Conservation (phyloP, 2,329 filamentous ascomycete species). For the Alternaria triticina region DNA sequence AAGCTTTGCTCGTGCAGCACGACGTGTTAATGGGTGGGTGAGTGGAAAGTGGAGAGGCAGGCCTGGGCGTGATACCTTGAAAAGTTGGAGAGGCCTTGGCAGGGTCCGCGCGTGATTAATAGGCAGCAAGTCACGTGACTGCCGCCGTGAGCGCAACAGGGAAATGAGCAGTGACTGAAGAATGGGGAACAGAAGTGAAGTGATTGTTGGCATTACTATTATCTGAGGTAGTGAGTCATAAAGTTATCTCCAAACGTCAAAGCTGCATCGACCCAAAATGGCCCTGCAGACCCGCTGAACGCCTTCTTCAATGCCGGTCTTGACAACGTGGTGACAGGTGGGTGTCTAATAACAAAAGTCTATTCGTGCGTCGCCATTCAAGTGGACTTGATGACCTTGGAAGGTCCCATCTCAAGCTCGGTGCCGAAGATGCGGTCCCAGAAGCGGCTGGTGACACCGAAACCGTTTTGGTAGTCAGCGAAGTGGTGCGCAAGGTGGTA, state of each 20-base stretch:
- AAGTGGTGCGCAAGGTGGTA: slow-evolving; percentile 98
- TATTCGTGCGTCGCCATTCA: slow-evolving; percentile 3
- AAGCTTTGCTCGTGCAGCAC: slow-evolving; percentile 19
- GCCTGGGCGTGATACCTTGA: slow-evolving; percentile 3
- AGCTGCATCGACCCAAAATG: slow-evolving; percentile 3
- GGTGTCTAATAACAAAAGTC: background rate
- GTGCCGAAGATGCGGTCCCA: slow-evolving; percentile 96
- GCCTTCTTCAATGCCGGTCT: slow-evolving; percentile 11
- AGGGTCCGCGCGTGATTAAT: background rate
- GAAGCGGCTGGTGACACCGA: slow-evolving; percentile 94
- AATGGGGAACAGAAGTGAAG: background rate
- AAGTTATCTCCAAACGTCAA: background rate
- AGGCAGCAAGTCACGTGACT: background rate
- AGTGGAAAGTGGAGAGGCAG: slow-evolving; percentile 8
- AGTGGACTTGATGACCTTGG: slow-evolving; percentile 57
- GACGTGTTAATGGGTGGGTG: slow-evolving; percentile 14
- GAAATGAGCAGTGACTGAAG: background rate
- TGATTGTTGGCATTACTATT: slow-evolving; percentile 18
- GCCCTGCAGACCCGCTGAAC: slow-evolving; percentile 7
- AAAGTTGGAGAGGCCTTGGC: slow-evolving; percentile 15
- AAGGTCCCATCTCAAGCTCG: slow-evolving; percentile 66
- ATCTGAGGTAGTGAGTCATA: slow-evolving; percentile 1
- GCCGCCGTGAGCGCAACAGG: background rate
- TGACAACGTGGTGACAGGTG: slow-evolving; percentile 3
- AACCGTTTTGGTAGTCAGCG: slow-evolving; percentile 96